These are phyloP conservation scores for Populus hybrid DNA, from an alignment of 441 rosid genomes.

Conservation along the genomic window DNA sequence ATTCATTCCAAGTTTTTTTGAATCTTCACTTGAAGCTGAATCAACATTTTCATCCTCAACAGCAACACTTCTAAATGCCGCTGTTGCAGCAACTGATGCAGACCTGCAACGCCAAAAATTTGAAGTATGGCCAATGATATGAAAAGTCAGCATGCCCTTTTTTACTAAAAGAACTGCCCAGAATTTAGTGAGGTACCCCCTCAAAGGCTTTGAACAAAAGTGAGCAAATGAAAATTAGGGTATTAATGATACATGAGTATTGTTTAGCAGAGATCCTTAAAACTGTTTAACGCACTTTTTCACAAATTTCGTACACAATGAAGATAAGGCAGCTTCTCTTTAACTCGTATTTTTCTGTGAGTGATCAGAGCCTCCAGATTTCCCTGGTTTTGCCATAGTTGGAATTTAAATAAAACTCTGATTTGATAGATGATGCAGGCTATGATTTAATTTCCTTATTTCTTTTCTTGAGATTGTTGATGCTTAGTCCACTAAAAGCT, in stretches of 20 bases:
- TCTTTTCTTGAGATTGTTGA: not conserved
- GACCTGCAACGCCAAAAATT: slow-evolving; percentile 40
- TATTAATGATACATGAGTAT: not conserved
- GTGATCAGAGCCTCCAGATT: not conserved
- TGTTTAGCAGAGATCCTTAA: too few species aligned
- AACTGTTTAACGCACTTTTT: not conserved
- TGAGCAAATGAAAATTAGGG: not conserved
- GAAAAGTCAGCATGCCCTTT: not conserved
- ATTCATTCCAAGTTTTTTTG: slow-evolving; percentile 38
- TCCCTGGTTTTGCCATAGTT: not conserved
- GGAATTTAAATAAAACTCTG: not conserved
- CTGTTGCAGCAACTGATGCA: slow-evolving; percentile 55
- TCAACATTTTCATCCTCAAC: slow-evolving; percentile 67
- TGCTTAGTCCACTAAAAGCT: not conserved
- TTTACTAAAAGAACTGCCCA: not conserved
- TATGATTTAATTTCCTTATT: not conserved
- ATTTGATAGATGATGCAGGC: not conserved
- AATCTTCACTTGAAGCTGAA: slow-evolving; percentile 84
- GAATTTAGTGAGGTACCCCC: not conserved
- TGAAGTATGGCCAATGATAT: slow-evolving; percentile 15
- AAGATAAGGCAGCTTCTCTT: not conserved
- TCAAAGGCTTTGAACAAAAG: not conserved
- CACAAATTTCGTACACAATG: not conserved
- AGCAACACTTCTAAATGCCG: slow-evolving; percentile 50
- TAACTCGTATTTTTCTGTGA: not conserved